Conservation (phyloP, 2,329 filamentous ascomycete species). For the Calonectria montana region DNA sequence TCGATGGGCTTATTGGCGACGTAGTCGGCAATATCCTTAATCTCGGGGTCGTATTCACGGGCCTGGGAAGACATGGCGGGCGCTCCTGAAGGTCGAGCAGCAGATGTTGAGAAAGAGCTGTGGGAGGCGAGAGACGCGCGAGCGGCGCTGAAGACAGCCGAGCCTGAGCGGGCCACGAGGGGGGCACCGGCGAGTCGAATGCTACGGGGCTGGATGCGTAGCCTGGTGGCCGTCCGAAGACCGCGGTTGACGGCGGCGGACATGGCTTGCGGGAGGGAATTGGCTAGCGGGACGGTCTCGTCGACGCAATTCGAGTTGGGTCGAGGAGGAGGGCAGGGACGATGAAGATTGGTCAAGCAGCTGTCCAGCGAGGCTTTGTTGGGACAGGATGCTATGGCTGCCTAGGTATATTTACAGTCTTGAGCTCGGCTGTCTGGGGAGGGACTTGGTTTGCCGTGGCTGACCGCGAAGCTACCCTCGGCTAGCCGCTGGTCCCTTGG, state of each 20-base stretch:
- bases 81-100: slow-evolving; percentile 59
- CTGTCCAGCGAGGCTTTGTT: background rate
- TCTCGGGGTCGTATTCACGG: slow-evolving; percentile 87
- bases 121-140: slow-evolving; percentile 50
- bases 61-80: slow-evolving; percentile 62
- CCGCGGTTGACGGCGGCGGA: slow-evolving; percentile 66
- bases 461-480: slow-evolving; percentile 43
- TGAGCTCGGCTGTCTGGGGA: slow-evolving; percentile 37
- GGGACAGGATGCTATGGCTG: slow-evolving; percentile 12
- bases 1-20: slow-evolving; percentile 92
- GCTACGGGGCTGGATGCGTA: slow-evolving; percentile 58
- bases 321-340: background rate
- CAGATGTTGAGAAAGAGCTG: slow-evolving; percentile 62
- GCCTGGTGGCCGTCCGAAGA: slow-evolving; percentile 64
- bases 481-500: slow-evolving; percentile 36
- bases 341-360: background rate
- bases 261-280: slow-evolving; percentile 51
- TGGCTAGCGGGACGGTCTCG: background rate
- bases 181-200: slow-evolving; percentile 50
- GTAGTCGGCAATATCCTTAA: slow-evolving; percentile 94
- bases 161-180: slow-evolving; percentile 49
- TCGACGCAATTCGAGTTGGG: slow-evolving; percentile 5
- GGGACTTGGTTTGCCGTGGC: slow-evolving; percentile 34
- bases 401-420: slow-evolving; percentile 37
- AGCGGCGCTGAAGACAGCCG: slow-evolving; percentile 46